Evolutionary conservation across 176 grass and related monocot species (phyloP), one percentile per base, ranked within the genome.

Genomic region (Raddia guianensis): DNA sequence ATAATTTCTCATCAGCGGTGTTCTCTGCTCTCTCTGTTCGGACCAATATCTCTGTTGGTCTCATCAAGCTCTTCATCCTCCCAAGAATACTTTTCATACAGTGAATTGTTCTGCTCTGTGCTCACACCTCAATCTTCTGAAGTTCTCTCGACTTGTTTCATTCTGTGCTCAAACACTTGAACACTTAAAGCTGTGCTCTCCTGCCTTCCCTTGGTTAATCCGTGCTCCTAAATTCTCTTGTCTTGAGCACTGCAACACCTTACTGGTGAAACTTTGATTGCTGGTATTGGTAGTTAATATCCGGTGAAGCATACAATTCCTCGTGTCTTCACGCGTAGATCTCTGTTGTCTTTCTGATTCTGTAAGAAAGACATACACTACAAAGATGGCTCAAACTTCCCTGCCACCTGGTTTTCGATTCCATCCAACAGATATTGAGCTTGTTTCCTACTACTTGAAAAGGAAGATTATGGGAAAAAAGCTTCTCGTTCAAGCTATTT

Each of bases 381-480:
- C 10, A 4, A 40, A 85, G 72, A 99, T 95, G 96, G 86, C 82
- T 40, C 88, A 93, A 87, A 79, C 86, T 50, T 80, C 43, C 52
- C 82, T 99, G 57, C 92, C 90, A 58, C 88, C 92, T 42, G 96
- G 96, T 52, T 99, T 95, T 62, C 86, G 92, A 70, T 99, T 99
- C 83, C 96, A 93, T 70, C 96, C 96, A 51, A 99, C 92, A 57
- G 92, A 99, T 74, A 90, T 93, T 83, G 96, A 99, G 61, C 86
- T 99, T 43, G 79, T 95, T 81, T 84, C 68, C 6, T 95, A 90
- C 83, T 99, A 95, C 86, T 87, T 99, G 35, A 95, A 93, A 84
- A 93, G 86, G 87, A 99, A 93, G 82, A 86, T 99, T 37, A 93
- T 88, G 86, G 90, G 92, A 49, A 95, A 84, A 88, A 86, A 75